Base-by-base conservation (phyloP, 768 basidiomycete species). In the Candolleomyces efflorescens region DNA sequence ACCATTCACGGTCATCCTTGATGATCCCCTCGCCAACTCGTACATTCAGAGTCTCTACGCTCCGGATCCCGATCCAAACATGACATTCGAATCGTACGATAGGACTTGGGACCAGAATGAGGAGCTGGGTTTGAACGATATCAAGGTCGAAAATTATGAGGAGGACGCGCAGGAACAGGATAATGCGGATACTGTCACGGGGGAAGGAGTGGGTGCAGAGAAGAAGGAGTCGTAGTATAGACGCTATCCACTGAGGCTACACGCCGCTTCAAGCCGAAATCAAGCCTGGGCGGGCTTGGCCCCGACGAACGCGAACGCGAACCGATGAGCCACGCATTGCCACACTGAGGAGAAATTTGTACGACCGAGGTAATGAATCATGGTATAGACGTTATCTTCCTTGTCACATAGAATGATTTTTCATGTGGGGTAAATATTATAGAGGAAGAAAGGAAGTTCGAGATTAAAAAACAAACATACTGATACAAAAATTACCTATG, bases 41-140 rank as follows among this genome's bases (percentile, higher is more conserved):
- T 95, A 98, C 67, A 76, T 99, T 46, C 97, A 99, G 70, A 97
- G 94, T 69, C 65, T 95, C n/a, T 98, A 96, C 68, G 96, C 97
- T 0, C 97, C 97, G 3, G 96, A 99, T 67, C 86, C 91, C 0
- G 96, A 98, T 67, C 96, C 96, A 1, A 94, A 94, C 66, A 92
- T 99, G 90, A 78, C 71, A 27, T 81, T 90, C 53, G 91, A 89
- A 68, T 68, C 71, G 56, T 99, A 98, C 66, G 90, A 94, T 41
- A 79, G 97, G 50, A 84, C 85, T 3, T 90, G 82, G 76, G 83
- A 92, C 45, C 94, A 99, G 76, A 94, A 99, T 64, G 97, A 98
- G 68, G 92, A 94, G 51, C 77, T 98, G 13, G 97, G 96, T 4
- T 69, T 99, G 67, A 93, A 94, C 64, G 92, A 93, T 64, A 94